These are phyloP conservation scores for Tolypocladium nubicola DNA, from an alignment of 2,329 filamentous ascomycete species.

Conservation along the genomic window DNA sequence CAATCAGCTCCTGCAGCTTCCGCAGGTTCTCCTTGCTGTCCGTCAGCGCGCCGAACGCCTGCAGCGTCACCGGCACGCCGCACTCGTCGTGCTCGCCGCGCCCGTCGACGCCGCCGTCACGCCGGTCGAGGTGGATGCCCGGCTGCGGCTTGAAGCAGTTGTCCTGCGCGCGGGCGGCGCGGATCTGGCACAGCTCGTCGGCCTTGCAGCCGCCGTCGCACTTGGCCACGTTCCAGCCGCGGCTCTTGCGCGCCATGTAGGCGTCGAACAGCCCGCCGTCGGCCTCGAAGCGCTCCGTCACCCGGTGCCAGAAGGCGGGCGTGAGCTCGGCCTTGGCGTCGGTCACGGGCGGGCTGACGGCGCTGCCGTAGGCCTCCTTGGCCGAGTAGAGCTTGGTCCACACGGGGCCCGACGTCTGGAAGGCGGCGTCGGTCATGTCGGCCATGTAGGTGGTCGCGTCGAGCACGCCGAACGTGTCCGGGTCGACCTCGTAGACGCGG, in stretches of 20 bases:
- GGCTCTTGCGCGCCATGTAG: constrained; percentile 35
- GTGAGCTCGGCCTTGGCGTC: constrained; percentile 33
- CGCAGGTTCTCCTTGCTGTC: constrained; percentile 13
- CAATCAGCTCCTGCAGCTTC: constrained; percentile 10
- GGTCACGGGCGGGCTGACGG: constrained; percentile 29
- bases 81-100: constrained; percentile 16
- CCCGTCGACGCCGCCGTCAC: constrained; percentile 6
- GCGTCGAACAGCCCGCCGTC: constrained; percentile 31
- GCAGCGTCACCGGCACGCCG: constrained; percentile 16
- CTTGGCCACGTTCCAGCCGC: constrained; percentile 29
- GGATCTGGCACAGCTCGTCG: constrained; percentile 39
- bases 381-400: constrained; percentile 48
- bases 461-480: constrained; percentile 42
- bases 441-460: constrained; percentile 44
- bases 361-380: constrained; percentile 39
- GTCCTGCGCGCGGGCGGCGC: constrained; percentile 40
- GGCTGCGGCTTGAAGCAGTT: constrained; percentile 33
- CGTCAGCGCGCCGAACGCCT: constrained; percentile 14
- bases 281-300: constrained; percentile 36
- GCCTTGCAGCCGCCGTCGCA: constrained; percentile 33
- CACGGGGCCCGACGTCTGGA: constrained; percentile 31
- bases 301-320: constrained; percentile 48
- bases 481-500: constrained; percentile 47
- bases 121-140: constrained; percentile 23
- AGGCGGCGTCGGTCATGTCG: constrained; percentile 34